A percentile compares a stretch with the other conserved stretches of the same genome.
Evolutionary conservation across 805 yeast species (phyloP).

Genomic region (Ogataea methanolica): DNA sequence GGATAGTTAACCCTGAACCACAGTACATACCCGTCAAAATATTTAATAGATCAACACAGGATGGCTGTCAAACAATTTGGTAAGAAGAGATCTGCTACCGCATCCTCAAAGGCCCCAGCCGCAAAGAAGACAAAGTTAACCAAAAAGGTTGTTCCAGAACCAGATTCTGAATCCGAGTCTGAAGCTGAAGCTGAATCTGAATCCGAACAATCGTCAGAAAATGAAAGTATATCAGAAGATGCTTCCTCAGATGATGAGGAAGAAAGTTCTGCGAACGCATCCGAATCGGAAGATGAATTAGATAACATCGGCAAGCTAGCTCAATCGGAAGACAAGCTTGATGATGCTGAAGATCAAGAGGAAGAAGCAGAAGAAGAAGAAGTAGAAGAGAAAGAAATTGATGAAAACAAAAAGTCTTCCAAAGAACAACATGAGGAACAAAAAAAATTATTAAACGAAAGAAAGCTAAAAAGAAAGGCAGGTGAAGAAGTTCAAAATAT

Average conservation of each 20-base stretch:
- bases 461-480: conserved; percentile 84
- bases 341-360: conserved; percentile 20
- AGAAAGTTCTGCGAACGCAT: conserved; percentile 1
- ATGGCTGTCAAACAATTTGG: conserved; percentile 19
- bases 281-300: conserved; percentile 26
- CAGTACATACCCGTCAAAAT: not conserved
- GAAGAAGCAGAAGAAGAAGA: conserved; percentile 24
- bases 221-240: conserved; percentile 1
- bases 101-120: conserved; percentile 1
- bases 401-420: conserved; percentile 42
- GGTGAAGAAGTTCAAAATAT: conserved; percentile 82
- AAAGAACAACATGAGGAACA: conserved; percentile 80
- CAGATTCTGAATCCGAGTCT: conserved; percentile 6
- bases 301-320: conserved; percentile 28
- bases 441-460: conserved; percentile 67
- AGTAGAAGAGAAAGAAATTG: conserved; percentile 25
- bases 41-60: not conserved
- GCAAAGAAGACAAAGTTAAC: conserved; percentile 17
- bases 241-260: conserved; percentile 5
- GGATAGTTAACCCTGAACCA: too few relatives aligned
- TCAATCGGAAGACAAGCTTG: conserved; percentile 29
- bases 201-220: conserved; percentile 12
- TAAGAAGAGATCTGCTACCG: conserved; percentile 15
- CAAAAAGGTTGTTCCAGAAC: conserved; percentile 27
- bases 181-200: conserved; percentile 7